Evolutionary conservation across 805 yeast genomes (phyloP), one percentile per base, ranked within the genome.

Genomic region (Nakazawaea wickerhamii): DNA sequence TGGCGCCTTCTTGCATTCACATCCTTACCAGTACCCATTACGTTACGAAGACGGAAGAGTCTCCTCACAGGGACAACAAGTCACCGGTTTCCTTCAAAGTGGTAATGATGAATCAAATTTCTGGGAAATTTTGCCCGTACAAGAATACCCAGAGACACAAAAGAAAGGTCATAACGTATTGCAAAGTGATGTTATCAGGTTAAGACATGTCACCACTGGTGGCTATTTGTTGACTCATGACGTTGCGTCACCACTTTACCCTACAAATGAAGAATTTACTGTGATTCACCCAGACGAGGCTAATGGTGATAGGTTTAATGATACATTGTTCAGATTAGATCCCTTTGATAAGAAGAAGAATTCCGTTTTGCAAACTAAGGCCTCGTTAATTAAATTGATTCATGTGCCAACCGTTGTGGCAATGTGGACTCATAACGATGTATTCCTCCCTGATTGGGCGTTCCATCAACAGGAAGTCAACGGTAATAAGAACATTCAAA

Each of bases 21-120:
- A 90, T 59, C 57, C 63, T 17, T 75, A 68, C 38, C 64, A 64
- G 32, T 93, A 90, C 60, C 98, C 98, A 30, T 70, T 89, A 52
- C 82, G 98, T 59, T 93, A 93, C 57, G 96, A 90, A 47, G 97
- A 93, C 60, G 98, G 98, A 8, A 81, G 99, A 66, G 72, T 93
- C 39, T 89, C 96, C 1, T 88, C 97, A 5, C 83, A 86, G 61
- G 89, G 93, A 46, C 98, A 93, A 68, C 96, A 90, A 65, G 95
- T 93, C 36, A 89, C 97, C 4, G 82, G 86, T 53, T 61, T 67
- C 23, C 63, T 68, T 45, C 69, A 68, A 38, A 74, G 67, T 20
- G 69, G 69, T 38, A 74, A 67, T 19, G 66, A 62, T 11, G 89
- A 81, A 48, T 48, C 57, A 6, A 86, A 87, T 66, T 86, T 87